Evolutionary conservation across 2,329 filamentous ascomycete genomes (phyloP).

Genomic region (Fusarium decemcellulare): DNA sequence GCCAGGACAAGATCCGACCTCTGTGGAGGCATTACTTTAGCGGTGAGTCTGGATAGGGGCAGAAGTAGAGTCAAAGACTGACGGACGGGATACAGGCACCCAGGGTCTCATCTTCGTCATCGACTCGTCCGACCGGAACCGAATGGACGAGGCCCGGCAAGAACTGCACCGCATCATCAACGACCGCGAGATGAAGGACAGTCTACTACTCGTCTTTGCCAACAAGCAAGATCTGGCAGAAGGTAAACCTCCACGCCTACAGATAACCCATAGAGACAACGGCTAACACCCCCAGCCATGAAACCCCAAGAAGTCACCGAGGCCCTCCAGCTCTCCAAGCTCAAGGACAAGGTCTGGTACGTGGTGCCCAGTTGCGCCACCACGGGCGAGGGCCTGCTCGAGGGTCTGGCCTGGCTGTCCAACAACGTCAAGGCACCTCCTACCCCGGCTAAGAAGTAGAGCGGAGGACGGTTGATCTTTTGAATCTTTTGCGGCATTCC

Average conservation of each 20-base stretch:
- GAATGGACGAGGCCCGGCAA: slow-evolving; percentile 92
- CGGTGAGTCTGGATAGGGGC: slow-evolving; percentile 62
- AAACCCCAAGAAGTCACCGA: slow-evolving; percentile 85
- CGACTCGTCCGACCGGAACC: slow-evolving; percentile 91
- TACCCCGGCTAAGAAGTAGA: slow-evolving; percentile 68
- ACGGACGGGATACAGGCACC: slow-evolving; percentile 73
- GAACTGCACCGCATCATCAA: slow-evolving; percentile 98
- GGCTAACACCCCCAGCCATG: slow-evolving; percentile 71
- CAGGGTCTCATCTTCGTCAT: slow-evolving; percentile 99
- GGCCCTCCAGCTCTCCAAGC: slow-evolving; percentile 79
- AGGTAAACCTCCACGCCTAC: slow-evolving; percentile 61
- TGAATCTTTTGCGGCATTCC: background rate
- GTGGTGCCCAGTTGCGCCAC: slow-evolving; percentile 88
- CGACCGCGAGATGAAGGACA: slow-evolving; percentile 98
- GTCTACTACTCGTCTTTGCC: slow-evolving; percentile 93
- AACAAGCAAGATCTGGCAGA: slow-evolving; percentile 98
- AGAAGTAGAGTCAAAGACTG: background rate
- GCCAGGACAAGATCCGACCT: slow-evolving; percentile 98
- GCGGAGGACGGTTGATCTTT: background rate
- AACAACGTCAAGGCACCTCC: slow-evolving; percentile 83
- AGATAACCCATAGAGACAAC: no score
- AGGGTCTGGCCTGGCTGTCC: slow-evolving; percentile 86
- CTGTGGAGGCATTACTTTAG: slow-evolving; percentile 98
- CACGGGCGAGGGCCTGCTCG: slow-evolving; percentile 84
- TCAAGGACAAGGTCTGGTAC: slow-evolving; percentile 89